Evolutionary conservation across 495 filamentous ascomycete genomes (phyloP).

Genomic region (Neurospora sp.): DNA sequence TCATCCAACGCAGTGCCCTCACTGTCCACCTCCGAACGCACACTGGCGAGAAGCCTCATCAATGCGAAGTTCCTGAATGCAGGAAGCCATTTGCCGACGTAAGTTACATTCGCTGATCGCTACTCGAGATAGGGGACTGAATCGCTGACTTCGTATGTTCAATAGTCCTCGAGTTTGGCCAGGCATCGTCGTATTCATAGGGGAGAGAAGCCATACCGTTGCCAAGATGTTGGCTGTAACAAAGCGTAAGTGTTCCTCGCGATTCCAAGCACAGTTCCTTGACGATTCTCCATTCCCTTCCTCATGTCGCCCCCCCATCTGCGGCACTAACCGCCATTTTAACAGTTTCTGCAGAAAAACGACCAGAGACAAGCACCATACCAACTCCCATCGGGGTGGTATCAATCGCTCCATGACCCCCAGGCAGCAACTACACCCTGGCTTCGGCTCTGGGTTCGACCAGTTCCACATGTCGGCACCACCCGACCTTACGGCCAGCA

Average conservation of each 20-base stretch:
- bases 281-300: not conserved
- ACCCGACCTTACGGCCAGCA: conserved; percentile 23
- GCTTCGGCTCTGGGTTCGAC: not conserved
- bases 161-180: conserved; percentile 76
- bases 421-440: conserved; percentile 20
- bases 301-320: conserved; percentile 6
- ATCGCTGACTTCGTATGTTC: conserved; percentile 24
- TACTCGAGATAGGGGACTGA: conserved; percentile 2
- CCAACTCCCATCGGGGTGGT: conserved; percentile 57
- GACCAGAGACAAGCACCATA: conserved; percentile 75
- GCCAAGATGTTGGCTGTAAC: conserved; percentile 64
- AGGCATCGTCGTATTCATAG: conserved; percentile 82
- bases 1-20: conserved; percentile 81
- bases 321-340: conserved; percentile 16
- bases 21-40: conserved; percentile 82
- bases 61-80: conserved; percentile 70
- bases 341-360: conserved; percentile 79
- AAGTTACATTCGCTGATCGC: conserved; percentile 20
- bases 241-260: conserved; percentile 51
- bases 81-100: conserved; percentile 83
- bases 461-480: conserved; percentile 23
- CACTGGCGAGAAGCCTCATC: conserved; percentile 83
- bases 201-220: conserved; percentile 76
- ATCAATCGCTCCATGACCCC: conserved; percentile 44
- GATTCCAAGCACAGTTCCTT: not conserved